Conservation (phyloP, 1,139 yeast species). For the Yamadazyma spencermartinsiae region DNA sequence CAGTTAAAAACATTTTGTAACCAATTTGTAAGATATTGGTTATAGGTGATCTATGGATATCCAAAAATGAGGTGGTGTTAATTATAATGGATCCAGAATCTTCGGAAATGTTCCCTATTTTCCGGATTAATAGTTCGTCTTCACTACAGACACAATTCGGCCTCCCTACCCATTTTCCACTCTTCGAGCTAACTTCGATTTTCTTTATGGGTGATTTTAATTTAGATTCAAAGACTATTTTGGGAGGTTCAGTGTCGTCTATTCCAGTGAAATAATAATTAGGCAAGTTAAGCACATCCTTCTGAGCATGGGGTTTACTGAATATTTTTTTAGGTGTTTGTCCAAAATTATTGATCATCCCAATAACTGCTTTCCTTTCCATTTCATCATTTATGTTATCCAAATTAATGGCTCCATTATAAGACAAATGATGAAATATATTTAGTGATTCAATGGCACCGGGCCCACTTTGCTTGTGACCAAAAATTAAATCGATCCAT, state of each 20-base stretch:
- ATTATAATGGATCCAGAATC: slow-evolving; percentile 40
- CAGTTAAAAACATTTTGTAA: slow-evolving; percentile 47
- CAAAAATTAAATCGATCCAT: slow-evolving; percentile 86
- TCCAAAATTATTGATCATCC: slow-evolving; percentile 86
- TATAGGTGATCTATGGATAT: slow-evolving; percentile 39
- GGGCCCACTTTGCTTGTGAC: slow-evolving; percentile 70
- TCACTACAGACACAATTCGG: slow-evolving; percentile 39
- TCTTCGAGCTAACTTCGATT: slow-evolving; percentile 38
- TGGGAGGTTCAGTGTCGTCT: slow-evolving; percentile 24
- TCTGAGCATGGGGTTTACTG: slow-evolving; percentile 58
- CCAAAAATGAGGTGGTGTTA: slow-evolving; percentile 43
- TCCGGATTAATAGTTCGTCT: slow-evolving; percentile 41
- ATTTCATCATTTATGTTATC: slow-evolving; percentile 70
- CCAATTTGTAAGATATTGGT: slow-evolving; percentile 38
- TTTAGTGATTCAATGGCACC: slow-evolving; percentile 66
- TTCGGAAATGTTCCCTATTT: slow-evolving; percentile 24
- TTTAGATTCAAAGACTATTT: slow-evolving; percentile 37
- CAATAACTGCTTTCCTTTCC: slow-evolving; percentile 73
- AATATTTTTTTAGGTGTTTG: slow-evolving; percentile 81
- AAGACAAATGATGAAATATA: slow-evolving; percentile 79
- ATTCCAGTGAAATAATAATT: slow-evolving; percentile 31
- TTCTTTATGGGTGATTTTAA: slow-evolving; percentile 35
- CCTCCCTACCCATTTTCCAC: slow-evolving; percentile 48
- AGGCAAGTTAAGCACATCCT: slow-evolving; percentile 40
- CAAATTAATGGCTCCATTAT: slow-evolving; percentile 77